Evolutionary conservation across 2,329 filamentous ascomycete genomes (phyloP), one percentile per base, ranked within the genome.

Genomic region (Cladosporium sp.): DNA sequence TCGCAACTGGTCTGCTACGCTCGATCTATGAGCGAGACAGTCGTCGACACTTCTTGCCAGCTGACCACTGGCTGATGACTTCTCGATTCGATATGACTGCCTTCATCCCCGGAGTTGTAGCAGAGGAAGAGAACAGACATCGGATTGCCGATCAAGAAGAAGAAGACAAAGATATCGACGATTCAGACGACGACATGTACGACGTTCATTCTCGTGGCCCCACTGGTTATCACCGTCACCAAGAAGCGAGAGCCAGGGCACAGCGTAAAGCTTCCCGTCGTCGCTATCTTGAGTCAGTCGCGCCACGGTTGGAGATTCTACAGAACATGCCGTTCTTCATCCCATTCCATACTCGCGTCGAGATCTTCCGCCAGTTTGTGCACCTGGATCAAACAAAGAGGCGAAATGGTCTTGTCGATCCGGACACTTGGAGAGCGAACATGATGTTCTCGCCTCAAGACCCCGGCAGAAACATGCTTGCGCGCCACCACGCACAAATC

Each of bases 261-360:
- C 83, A 89, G 61, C 80, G 83, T 56, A 83, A 83, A 62, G 77
- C 80, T 6, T 83, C 84, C 38, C 78, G 85, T 32, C 83, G 85
- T 58, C 83, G 88, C 57, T 80, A 88, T 54, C 72, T 95, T 19
- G 88, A 91, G 42, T 80, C 86, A 12, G 83, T 96, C 54, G 89
- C 87, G 0, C 92, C 93, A 1, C 85, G 92, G 58, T 75, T 96
- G 8, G 91, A 96, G 63, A 88, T 99, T 4, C 71, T 99, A 44
- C 86, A 93, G 58, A 95, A 97, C 62, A 95, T 99, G 84, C 93
- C 93, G 0, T 99, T 97, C 66, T 88, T 92, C 58, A 93, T 99
- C 39, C 93, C 92, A 0, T 99, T 99, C 61, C 83, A 88, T 32
- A 93, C 88, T 0, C 79, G 93, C 41, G 93, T 99, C 4, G 83